Evolutionary conservation across 2,329 filamentous ascomycete species (phyloP), one percentile per base, ranked within the genome.

Genomic region (Septoria linicola): DNA sequence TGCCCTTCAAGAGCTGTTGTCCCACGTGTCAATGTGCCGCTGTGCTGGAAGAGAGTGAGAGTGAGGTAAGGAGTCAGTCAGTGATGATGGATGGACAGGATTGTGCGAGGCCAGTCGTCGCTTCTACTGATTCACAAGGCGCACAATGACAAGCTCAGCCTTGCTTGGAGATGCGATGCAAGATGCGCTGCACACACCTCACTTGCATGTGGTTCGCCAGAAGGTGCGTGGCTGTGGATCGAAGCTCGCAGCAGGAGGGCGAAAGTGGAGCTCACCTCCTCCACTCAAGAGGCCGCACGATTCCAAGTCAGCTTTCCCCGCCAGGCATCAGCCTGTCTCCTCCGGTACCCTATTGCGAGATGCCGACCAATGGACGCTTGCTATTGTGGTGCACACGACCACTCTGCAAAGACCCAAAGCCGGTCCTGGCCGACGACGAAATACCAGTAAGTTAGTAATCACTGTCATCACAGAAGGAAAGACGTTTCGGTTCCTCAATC

Each of bases 71-170:
- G 34, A 17, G 13, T 36, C 8, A 4, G 16, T n/a, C 19, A 17
- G 14, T 36, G 34, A 8, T 36, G 34, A 36, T 36, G 14, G 11
- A n/a, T n/a, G n/a, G n/a, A n/a, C n/a, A n/a, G n/a, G n/a, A n/a
- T n/a, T n/a, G n/a, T n/a, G n/a, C n/a, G n/a, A n/a, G n/a, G n/a
- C n/a, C n/a, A n/a, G n/a, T n/a, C n/a, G n/a, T n/a, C n/a, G n/a
- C n/a, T n/a, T n/a, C n/a, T n/a, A n/a, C 36, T 19, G 17, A 19
- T 39, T 39, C 16, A 13, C 36, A 39, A 39, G 36, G 36, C 36
- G 36, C 36, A 39, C 36, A 39, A 39, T 39, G 2, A 39, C 36
- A 39, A 3, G 36, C 36, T 21, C 36, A 39, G 36, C 36, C 36
- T 39, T 39, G 36, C 20, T 13, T 17, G 8, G 34, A n/a, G n/a